Evolutionary conservation across 208 protist species (phyloP).

Genomic region (Leishmania mexicana): DNA sequence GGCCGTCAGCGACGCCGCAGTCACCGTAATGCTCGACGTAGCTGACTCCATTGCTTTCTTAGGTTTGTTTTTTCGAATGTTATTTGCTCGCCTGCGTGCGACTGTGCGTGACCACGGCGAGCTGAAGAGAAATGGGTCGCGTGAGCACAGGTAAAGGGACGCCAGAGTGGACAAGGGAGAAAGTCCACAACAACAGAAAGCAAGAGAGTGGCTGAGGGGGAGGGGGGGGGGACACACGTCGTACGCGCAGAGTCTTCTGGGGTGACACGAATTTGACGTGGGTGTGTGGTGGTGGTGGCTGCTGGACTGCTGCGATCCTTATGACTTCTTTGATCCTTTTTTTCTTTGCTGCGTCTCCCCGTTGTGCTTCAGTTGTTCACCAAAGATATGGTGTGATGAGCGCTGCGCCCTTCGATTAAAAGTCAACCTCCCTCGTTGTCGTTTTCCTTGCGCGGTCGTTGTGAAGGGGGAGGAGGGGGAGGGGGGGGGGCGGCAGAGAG

Average conservation of each 20-base stretch:
- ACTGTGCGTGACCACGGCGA: neutral
- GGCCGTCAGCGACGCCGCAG: conserved; percentile 1
- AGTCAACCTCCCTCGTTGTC: no score
- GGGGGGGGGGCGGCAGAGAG: neutral
- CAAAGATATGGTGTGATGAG: no score
- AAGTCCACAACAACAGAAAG: neutral
- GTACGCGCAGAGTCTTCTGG: neutral
- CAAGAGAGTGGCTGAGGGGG: neutral
- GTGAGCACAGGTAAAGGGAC: neutral
- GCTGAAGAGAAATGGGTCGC: neutral
- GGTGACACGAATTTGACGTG: neutral
- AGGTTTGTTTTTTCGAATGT: neutral
- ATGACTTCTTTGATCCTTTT: no score
- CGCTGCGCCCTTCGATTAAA: no score
- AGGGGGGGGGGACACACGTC: neutral
- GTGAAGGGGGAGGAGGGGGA: no score
- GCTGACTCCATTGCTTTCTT: neutral
- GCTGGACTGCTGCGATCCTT: no score
- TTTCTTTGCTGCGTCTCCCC: no score
- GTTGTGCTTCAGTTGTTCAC: no score
- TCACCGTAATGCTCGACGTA: neutral
- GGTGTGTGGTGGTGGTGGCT: neutral
- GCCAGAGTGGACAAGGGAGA: neutral
- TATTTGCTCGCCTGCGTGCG: neutral
- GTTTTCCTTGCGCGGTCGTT: no score